Percentiles rank a stretch among this genome's conserved stretches.
These are phyloP conservation scores for Trypanosoma melophagium DNA, from an alignment of 208 protist species.

Conservation along the genomic window DNA sequence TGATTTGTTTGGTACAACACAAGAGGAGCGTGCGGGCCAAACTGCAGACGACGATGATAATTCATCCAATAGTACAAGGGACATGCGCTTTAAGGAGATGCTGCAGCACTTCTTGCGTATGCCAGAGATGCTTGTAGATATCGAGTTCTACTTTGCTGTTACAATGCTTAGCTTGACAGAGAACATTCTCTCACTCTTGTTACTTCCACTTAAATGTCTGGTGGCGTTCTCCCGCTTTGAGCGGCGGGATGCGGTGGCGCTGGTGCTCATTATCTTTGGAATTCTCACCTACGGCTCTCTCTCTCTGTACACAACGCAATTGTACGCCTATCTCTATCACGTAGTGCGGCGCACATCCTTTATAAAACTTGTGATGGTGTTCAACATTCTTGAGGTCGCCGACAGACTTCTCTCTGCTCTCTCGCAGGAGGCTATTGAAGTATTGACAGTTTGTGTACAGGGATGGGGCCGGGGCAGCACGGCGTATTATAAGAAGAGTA, in stretches of 20 bases:
- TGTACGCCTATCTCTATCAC: conserved; percentile 85
- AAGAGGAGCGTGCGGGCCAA: conserved; percentile 2
- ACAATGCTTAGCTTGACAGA: conserved; percentile 35
- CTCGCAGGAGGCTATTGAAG: conserved; percentile 89
- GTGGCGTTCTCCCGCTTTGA: conserved; percentile 24
- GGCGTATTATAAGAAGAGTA: neutral
- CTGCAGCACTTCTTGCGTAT: conserved; percentile 36
- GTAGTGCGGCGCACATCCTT: conserved; percentile 79
- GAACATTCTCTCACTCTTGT: conserved; percentile 32
- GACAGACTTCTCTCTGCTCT: conserved; percentile 90
- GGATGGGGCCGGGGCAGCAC: neutral
- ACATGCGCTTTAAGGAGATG: conserved; percentile 13
- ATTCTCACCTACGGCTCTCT: conserved; percentile 27
- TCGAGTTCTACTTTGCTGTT: conserved; percentile 41
- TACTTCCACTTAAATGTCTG: conserved; percentile 33
- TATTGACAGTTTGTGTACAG: conserved; percentile 60
- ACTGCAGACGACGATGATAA: neutral
- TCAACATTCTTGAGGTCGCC: conserved; percentile 90
- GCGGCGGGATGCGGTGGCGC: conserved; percentile 29
- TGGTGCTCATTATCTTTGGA: conserved; percentile 35
- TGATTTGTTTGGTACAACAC: conserved; percentile 20
- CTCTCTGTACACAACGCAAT: conserved; percentile 27
- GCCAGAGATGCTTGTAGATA: conserved; percentile 32
- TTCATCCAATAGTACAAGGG: neutral
- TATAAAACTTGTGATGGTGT: conserved; percentile 96